Base-by-base conservation (phyloP, 2,329 filamentous ascomycete species). In the Chlorencoelia australis region DNA sequence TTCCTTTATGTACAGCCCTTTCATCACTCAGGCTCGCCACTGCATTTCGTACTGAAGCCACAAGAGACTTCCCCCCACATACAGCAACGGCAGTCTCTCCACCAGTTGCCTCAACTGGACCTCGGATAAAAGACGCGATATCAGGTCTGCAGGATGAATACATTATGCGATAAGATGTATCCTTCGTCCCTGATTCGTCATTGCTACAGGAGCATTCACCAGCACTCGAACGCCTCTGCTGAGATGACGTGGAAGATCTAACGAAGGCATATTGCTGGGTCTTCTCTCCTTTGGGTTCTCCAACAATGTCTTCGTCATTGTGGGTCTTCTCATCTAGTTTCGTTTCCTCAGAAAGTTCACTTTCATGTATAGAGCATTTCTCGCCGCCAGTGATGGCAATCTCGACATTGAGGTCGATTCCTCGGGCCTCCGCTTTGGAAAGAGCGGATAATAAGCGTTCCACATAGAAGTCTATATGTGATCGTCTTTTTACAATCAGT, bases 1-100 rank as follows among this genome's bases (percentile, higher is more conserved):
- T 76, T 4, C 73, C 73, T 53, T 78, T 78, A 49, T 78, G 73
- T 17, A 77, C 73, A 1, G 68, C 73, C 26, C 73, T 58, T 57
- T 78, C 73, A 46, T 78, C 72, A 34, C 70, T 74, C 42, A 77
- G 42, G 19, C 57, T 59, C 2, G 68, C 67, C 3, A 78, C 71
- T 40, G 62, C 67, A 44, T 73, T 77, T 39, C 73, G 60, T n/a
- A 70, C 67, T 29, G 58, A 58, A 2, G 69, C 61, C 2, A 73
- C 70, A 17, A 78, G 56, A 30, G 67, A 68, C 32, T 64, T 64
- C 1, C 73, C 73, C 7, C 72, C 73, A 41, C 73, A 78, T 0
- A 75, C 73, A 0, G 73, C 66, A 0, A 77, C 67, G 1, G 66
- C 68, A 13, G 73, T 75, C 58, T 78, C 73, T 16, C 73, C 73